Evolutionary conservation across 306 rosid genomes (phyloP).

Genomic region (Luffa aegyptiaca): DNA sequence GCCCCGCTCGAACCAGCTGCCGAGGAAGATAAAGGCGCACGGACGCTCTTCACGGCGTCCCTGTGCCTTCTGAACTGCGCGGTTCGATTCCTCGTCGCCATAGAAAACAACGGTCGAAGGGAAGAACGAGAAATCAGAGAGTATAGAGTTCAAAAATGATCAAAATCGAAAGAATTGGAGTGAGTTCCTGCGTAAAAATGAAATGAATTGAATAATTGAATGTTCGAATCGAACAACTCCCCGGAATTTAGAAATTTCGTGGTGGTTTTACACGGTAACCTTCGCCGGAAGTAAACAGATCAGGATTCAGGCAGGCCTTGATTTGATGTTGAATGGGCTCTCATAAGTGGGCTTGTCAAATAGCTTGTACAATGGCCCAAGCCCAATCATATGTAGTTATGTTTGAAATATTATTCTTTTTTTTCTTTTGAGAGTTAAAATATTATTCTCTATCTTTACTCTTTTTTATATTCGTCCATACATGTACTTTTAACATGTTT

Average conservation of each 20-base stretch:
- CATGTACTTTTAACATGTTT: too few species aligned
- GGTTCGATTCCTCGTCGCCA: slow-evolving; percentile 77
- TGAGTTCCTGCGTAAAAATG: neutral
- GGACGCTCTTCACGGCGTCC: slow-evolving; percentile 67
- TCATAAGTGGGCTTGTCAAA: neutral
- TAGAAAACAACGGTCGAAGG: slow-evolving; percentile 10
- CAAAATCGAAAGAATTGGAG: neutral
- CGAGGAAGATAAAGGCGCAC: slow-evolving; percentile 60
- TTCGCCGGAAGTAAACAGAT: neutral
- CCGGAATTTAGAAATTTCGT: neutral
- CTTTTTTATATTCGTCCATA: too few species aligned
- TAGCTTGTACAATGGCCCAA: neutral
- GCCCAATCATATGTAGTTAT: too few species aligned
- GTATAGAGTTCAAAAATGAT: neutral
- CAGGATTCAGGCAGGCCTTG: neutral
- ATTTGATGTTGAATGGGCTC: neutral
- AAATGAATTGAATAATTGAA: neutral
- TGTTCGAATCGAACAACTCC: neutral
- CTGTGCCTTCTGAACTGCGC: slow-evolving; percentile 36
- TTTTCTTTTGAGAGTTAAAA: too few species aligned
- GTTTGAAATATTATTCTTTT: too few species aligned
- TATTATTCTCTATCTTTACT: too few species aligned
- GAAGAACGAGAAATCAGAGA: neutral
- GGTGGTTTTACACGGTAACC: neutral
- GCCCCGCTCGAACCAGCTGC: slow-evolving; percentile 50